These are phyloP conservation scores for Senna siamea DNA, from an alignment of 306 rosid genomes.

Conservation along the genomic window DNA sequence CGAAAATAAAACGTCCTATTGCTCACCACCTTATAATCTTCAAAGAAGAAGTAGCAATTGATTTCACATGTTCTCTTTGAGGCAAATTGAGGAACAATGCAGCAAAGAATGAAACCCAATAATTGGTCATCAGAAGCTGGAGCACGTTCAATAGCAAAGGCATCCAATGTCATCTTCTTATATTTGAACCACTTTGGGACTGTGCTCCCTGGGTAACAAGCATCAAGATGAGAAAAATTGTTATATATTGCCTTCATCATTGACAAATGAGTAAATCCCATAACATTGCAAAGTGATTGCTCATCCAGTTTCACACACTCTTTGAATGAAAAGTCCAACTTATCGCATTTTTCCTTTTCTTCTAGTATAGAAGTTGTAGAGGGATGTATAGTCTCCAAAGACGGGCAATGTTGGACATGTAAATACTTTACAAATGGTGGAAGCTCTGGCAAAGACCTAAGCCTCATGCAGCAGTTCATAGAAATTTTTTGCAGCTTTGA, in stretches of 20 bases:
- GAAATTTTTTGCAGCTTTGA: not conserved
- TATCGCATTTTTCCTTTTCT: too few relatives aligned
- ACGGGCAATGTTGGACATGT: not conserved
- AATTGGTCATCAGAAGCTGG: not conserved
- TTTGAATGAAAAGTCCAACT: too few relatives aligned
- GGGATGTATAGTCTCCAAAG: not conserved
- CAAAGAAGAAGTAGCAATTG: not conserved
- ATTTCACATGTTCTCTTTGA: not conserved
- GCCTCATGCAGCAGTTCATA: not conserved
- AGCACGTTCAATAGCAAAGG: slow-evolving; percentile 1
- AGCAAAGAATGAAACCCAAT: slow-evolving; percentile 34
- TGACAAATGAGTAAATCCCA: not conserved
- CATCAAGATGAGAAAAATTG: rapidly evolving
- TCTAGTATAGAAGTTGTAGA: too few relatives aligned
- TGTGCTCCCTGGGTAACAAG: not conserved
- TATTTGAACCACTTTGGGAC: slow-evolving; percentile 10
- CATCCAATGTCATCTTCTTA: not conserved
- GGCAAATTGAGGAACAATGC: not conserved
- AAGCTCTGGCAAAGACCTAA: not conserved
- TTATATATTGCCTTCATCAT: not conserved
- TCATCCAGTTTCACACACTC: not conserved
- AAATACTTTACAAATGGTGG: not conserved
- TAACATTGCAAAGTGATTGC: too few relatives aligned
- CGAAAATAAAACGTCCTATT: too few relatives aligned
- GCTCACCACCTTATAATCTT: too few relatives aligned